Evolutionary conservation across 108 stramenopile species (phyloP).

Genomic region (Mayamaea pseudoterrestris): DNA sequence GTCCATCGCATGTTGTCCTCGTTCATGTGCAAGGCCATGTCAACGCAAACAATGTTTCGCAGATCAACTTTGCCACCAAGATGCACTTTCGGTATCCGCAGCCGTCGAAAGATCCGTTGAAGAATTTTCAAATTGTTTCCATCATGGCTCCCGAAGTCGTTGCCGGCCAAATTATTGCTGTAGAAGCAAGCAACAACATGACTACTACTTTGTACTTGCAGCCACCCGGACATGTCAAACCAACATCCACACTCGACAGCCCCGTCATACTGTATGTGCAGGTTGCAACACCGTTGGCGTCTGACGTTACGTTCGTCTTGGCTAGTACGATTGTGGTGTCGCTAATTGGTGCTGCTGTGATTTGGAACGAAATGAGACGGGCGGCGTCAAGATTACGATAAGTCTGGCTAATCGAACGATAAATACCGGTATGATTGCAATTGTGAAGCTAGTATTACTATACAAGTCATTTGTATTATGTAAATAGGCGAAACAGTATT

Average conservation of each 20-base stretch:
- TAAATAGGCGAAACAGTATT: too few relatives aligned
- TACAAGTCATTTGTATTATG: too few relatives aligned
- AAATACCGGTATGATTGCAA: too few relatives aligned
- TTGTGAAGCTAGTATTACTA: too few relatives aligned
- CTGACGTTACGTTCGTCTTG: background rate
- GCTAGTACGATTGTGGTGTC: background rate
- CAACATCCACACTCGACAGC: too few relatives aligned
- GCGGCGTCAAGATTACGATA: too few relatives aligned
- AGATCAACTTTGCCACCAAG: too few relatives aligned
- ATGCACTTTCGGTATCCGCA: conserved; percentile 3
- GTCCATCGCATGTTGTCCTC: conserved; percentile 2
- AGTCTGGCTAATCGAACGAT: too few relatives aligned
- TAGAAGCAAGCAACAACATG: too few relatives aligned
- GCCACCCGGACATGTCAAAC: too few relatives aligned
- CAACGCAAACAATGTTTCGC: too few relatives aligned
- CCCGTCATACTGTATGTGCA: background rate
- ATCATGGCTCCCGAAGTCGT: background rate
- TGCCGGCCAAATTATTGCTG: background rate
- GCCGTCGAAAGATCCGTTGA: background rate
- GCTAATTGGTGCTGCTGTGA: background rate
- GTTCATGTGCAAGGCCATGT: background rate
- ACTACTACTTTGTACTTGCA: background rate
- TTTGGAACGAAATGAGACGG: too few relatives aligned
- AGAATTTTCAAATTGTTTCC: background rate
- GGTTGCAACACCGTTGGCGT: background rate